A percentile compares a stretch with the other conserved stretches of the same genome.
Evolutionary conservation across 2,329 filamentous ascomycete genomes (phyloP).

Genomic region (Cylindrodendrum hubeiense): DNA sequence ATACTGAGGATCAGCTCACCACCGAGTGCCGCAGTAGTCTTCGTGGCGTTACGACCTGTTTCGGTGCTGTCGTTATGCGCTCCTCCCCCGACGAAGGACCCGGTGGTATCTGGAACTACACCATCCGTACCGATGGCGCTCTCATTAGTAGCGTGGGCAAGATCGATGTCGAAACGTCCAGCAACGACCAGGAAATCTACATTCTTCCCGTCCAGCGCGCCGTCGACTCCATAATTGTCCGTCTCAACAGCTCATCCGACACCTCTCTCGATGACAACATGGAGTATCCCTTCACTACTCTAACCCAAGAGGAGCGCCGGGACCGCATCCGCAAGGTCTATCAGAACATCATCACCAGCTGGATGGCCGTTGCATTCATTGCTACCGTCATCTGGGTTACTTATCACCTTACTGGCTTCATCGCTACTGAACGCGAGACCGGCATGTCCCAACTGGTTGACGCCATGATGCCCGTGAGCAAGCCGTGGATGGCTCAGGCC

Average conservation of each 20-base stretch:
- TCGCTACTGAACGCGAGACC: constrained; percentile 86
- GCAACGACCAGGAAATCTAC: constrained; percentile 84
- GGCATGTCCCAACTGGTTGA: constrained; percentile 92
- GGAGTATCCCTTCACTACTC: constrained; percentile 82
- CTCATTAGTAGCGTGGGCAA: constrained; percentile 67
- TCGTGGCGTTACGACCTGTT: constrained; percentile 78
- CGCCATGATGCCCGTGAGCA: constrained; percentile 86
- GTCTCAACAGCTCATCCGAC: constrained; percentile 58
- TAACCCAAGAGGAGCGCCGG: constrained; percentile 75
- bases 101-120: constrained; percentile 85
- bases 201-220: constrained; percentile 83
- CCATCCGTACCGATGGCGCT: constrained; percentile 79
- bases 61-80: constrained; percentile 79
- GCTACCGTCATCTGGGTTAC: constrained; percentile 83
- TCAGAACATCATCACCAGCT: constrained; percentile 78
- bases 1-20: constrained; percentile 68
- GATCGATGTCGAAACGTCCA: constrained; percentile 72
- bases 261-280: constrained; percentile 55
- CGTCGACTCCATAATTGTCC: constrained; percentile 79
- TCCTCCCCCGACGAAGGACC: constrained; percentile 80
- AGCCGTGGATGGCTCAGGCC: constrained; percentile 81
- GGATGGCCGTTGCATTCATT: constrained; percentile 83
- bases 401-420: constrained; percentile 88
- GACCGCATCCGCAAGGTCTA: constrained; percentile 76
- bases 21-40: constrained; percentile 73